These are phyloP conservation scores for Pelargonium australe DNA, from an alignment of 441 rosid species.

Conservation along the genomic window DNA sequence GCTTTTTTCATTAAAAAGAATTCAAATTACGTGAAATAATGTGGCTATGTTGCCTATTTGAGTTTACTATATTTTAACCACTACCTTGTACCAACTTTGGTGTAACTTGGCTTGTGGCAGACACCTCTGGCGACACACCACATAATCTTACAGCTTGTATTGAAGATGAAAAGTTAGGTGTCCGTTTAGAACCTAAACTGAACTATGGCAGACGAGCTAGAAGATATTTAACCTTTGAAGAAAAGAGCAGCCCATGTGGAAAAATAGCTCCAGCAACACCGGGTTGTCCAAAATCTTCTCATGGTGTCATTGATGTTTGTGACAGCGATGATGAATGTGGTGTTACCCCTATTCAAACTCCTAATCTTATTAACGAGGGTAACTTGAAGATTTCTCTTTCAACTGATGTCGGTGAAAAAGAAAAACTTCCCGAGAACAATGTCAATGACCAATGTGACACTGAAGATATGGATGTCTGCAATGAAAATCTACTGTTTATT, in stretches of 20 bases:
- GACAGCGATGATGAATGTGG: conserved; percentile 47
- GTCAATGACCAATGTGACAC: conserved; percentile 15
- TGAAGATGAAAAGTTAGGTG: conserved; percentile 14
- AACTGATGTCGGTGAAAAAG: conserved; percentile 18
- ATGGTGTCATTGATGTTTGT: conserved; percentile 29
- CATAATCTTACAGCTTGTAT: conserved; percentile 6
- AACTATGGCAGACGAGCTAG: conserved; percentile 19
- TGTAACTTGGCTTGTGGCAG: too few species aligned
- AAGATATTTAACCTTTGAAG: conserved; percentile 32
- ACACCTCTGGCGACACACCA: conserved; percentile 6
- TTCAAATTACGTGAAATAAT: too few species aligned
- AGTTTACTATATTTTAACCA: too few species aligned
- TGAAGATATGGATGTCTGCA: conserved; percentile 23
- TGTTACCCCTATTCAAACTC: background rate
- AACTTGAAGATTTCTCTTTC: conserved; percentile 13
- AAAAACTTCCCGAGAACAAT: conserved; percentile 13
- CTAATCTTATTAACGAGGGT: conserved; percentile 9
- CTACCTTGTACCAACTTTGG: too few species aligned
- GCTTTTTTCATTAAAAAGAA: too few species aligned
- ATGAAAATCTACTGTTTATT: conserved; percentile 21
- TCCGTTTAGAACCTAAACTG: conserved; percentile 6
- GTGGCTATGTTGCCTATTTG: too few species aligned
- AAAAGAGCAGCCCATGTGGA: conserved; percentile 24
- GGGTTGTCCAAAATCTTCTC: conserved; percentile 16
- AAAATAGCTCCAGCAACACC: conserved; percentile 44